Conservation (phyloP, 345 rosid genomes). For the Pistacia vera region DNA sequence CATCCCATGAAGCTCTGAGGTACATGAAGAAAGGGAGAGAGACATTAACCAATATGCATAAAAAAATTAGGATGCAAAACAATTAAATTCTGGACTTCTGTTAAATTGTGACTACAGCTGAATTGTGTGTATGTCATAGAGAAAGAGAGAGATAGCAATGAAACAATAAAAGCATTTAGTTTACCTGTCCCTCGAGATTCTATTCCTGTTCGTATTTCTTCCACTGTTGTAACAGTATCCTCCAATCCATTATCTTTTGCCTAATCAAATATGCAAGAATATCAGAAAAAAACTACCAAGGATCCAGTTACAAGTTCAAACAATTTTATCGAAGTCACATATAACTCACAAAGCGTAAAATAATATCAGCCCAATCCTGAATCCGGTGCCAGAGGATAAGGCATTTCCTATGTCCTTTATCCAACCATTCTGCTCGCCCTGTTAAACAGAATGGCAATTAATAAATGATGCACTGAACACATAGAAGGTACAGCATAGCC, state of each 20-base stretch:
- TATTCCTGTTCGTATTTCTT: constrained; percentile 82
- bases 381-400: constrained; percentile 89
- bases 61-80: background rate
- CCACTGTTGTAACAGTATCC: constrained; percentile 84
- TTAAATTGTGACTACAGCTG: background rate
- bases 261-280: constrained; percentile 32
- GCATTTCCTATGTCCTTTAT: constrained; percentile 90
- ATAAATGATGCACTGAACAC: constrained; percentile 18
- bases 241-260: constrained; percentile 88
- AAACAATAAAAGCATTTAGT: background rate
- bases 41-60: constrained; percentile 10
- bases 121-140: background rate
- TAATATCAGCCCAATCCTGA: constrained; percentile 93
- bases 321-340: constrained; percentile 11
- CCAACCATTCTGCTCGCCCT: constrained; percentile 98
- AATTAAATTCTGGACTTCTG: background rate
- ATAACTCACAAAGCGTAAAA: constrained; percentile 73
- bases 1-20: constrained; percentile 77
- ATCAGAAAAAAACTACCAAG: background rate
- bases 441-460: constrained; percentile 25
- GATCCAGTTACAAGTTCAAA: background rate
- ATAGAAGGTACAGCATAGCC: background rate
- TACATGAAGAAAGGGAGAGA: background rate
- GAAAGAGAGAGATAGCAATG: background rate
- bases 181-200: constrained; percentile 93